Conservation (phyloP, 2,329 filamentous ascomycete species). For the Colletotrichum sp. region DNA sequence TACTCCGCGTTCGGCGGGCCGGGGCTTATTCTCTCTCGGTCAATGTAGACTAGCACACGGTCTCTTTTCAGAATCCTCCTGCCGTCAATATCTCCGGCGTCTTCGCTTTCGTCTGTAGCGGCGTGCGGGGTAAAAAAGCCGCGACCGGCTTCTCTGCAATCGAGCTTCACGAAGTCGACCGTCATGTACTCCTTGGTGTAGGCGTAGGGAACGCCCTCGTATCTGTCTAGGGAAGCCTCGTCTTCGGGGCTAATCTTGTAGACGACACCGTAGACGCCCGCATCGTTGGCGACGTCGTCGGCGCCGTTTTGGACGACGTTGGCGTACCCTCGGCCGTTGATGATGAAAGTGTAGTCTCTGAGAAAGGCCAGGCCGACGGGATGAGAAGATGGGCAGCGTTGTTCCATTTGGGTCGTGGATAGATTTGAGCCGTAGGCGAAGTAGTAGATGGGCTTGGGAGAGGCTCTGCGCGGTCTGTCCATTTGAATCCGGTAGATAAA, state of each 20-base stretch:
- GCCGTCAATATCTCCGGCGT: not conserved
- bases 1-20: slow-evolving; percentile 61
- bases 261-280: slow-evolving; percentile 62
- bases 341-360: slow-evolving; percentile 65
- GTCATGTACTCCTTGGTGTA: slow-evolving; percentile 61
- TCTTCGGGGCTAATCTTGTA: slow-evolving; percentile 57
- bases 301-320: slow-evolving; percentile 56
- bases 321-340: slow-evolving; percentile 71
- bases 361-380: slow-evolving; percentile 65
- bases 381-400: slow-evolving; percentile 62
- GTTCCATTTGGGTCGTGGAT: slow-evolving; percentile 67
- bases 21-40: slow-evolving; percentile 44
- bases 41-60: slow-evolving; percentile 64
- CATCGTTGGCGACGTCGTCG: slow-evolving; percentile 8
- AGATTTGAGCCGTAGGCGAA: slow-evolving; percentile 78
- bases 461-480: no score
- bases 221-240: slow-evolving; percentile 56
- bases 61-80: not conserved
- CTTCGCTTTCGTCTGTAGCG: not conserved
- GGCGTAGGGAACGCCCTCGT: slow-evolving; percentile 67
- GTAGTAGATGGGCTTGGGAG: slow-evolving; percentile 47
- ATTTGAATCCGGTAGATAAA: no score
- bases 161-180: slow-evolving; percentile 39
- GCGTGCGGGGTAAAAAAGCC: not conserved
- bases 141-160: not conserved